These are phyloP conservation scores for Rhodotorula sp. DNA, from an alignment of 1,284 basidiomycete species.

Conservation along the genomic window DNA sequence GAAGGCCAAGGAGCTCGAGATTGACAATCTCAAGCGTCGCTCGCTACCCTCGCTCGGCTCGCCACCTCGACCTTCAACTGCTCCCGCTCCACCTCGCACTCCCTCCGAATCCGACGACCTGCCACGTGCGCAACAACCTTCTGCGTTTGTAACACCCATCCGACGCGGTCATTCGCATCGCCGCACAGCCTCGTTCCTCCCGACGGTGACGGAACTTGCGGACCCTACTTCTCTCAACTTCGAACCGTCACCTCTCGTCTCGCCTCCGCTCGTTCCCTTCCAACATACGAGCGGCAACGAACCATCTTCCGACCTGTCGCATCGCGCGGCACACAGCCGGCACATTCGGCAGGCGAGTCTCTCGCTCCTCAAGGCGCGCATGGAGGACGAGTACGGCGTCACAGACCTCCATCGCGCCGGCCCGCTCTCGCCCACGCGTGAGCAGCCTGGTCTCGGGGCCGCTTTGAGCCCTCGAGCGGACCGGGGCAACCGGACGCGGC, in stretches of 20 bases:
- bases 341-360: slow-evolving; percentile 40
- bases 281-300: neutral
- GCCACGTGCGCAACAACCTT: neutral
- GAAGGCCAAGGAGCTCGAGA: slow-evolving; percentile 12
- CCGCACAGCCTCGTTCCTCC: slow-evolving; percentile 26
- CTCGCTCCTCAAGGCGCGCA: slow-evolving; percentile 38
- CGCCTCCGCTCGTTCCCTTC: slow-evolving; percentile 12
- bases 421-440: neutral
- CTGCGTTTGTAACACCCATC: slow-evolving; percentile 3
- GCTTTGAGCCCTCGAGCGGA: neutral
- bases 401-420: slow-evolving; percentile 3
- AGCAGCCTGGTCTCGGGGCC: neutral
- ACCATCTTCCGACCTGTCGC: neutral
- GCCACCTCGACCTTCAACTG: neutral
- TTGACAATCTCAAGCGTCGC: neutral
- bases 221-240: slow-evolving; percentile 7
- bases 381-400: slow-evolving; percentile 43
- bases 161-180: slow-evolving; percentile 28
- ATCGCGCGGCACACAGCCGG: slow-evolving; percentile 19
- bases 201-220: slow-evolving; percentile 27
- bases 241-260: slow-evolving; percentile 17
- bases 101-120: neutral
- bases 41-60: neutral
- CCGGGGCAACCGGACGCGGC: slow-evolving; percentile 5
- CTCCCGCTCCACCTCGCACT: neutral